Conservation (phyloP, 106 monocot species). For the Acanthochlamys bracteata region DNA sequence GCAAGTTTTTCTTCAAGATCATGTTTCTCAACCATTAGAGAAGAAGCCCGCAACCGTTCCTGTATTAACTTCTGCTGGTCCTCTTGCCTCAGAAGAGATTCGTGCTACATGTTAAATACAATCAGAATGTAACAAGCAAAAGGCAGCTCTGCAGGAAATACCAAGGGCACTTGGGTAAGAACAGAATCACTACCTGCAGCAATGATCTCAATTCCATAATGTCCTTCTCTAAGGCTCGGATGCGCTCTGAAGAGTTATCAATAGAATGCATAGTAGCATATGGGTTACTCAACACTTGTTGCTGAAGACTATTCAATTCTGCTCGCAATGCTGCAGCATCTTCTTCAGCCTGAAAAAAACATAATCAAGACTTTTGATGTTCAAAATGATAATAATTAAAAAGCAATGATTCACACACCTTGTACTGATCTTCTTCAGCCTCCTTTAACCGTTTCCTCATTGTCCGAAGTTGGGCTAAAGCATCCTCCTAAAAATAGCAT, state of each 20-base stretch:
- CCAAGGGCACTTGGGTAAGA: background rate
- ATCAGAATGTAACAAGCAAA: constrained; percentile 8
- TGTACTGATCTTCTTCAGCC: constrained; percentile 98
- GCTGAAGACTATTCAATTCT: constrained; percentile 74
- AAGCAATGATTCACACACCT: constrained; percentile 32
- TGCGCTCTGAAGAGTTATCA: constrained; percentile 26
- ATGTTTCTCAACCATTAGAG: constrained; percentile 60
- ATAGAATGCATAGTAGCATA: constrained; percentile 28
- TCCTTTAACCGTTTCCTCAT: constrained; percentile 75
- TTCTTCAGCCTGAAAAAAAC: constrained; percentile 74
- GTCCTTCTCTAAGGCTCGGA: constrained; percentile 61
- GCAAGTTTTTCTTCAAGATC: constrained; percentile 62
- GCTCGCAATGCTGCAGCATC: constrained; percentile 94
- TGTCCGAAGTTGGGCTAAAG: constrained; percentile 70
- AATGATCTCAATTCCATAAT: constrained; percentile 55
- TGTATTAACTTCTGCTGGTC: constrained; percentile 57
- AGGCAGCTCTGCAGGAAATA: background rate
- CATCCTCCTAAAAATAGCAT: constrained; percentile 96
- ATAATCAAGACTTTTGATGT: constrained; percentile 10
- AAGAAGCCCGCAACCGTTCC: constrained; percentile 43
- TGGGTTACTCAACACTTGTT: constrained; percentile 40
- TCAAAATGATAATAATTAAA: background rate
- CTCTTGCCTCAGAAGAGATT: constrained; percentile 52
- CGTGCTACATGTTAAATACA: constrained; percentile 30
- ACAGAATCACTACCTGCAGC: constrained; percentile 38